Percentiles rank a stretch among this genome's conserved stretches.
Conservation (phyloP, 441 rosid genomes). For the Croton setiger region DNA sequence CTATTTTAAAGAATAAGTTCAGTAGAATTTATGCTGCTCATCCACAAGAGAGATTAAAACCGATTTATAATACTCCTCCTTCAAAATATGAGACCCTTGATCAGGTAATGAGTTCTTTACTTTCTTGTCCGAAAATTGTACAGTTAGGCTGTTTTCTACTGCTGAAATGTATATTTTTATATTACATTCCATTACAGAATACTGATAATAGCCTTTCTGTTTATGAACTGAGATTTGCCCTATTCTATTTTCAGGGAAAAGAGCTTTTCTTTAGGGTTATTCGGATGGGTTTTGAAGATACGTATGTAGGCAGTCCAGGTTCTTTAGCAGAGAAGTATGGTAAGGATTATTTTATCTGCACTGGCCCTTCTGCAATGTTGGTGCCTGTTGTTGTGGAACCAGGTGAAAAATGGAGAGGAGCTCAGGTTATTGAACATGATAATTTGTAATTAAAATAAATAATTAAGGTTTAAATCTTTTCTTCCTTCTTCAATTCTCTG, state of each 20-base stretch:
- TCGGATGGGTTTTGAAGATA: slow-evolving; percentile 77
- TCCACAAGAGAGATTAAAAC: slow-evolving; percentile 69
- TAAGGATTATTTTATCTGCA: slow-evolving; percentile 66
- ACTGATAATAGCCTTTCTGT: too few species aligned
- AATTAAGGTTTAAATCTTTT: not conserved
- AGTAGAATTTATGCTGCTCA: slow-evolving; percentile 83
- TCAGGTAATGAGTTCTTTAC: slow-evolving; percentile 48
- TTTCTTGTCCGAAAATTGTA: not conserved
- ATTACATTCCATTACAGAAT: too few species aligned
- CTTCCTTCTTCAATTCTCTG: not conserved
- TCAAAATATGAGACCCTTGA: slow-evolving; percentile 88
- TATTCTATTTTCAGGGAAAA: slow-evolving; percentile 44
- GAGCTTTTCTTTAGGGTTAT: slow-evolving; percentile 84
- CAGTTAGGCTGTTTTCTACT: too few species aligned
- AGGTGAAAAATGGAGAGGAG: slow-evolving; percentile 81
- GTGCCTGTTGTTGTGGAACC: slow-evolving; percentile 62
- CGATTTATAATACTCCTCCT: slow-evolving; percentile 72
- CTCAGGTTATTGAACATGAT: slow-evolving; percentile 88
- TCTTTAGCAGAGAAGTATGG: slow-evolving; percentile 62
- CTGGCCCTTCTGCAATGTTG: slow-evolving; percentile 75
- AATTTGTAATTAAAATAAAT: slow-evolving; percentile 49
- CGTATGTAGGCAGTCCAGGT: slow-evolving; percentile 68
- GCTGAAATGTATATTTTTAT: too few species aligned
- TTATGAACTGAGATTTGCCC: not conserved
- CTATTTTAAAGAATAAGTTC: slow-evolving; percentile 60